phyloP scores from a whole-genome alignment of 208 protist species.

The Leptomonas pyrrhocoris region DNA sequence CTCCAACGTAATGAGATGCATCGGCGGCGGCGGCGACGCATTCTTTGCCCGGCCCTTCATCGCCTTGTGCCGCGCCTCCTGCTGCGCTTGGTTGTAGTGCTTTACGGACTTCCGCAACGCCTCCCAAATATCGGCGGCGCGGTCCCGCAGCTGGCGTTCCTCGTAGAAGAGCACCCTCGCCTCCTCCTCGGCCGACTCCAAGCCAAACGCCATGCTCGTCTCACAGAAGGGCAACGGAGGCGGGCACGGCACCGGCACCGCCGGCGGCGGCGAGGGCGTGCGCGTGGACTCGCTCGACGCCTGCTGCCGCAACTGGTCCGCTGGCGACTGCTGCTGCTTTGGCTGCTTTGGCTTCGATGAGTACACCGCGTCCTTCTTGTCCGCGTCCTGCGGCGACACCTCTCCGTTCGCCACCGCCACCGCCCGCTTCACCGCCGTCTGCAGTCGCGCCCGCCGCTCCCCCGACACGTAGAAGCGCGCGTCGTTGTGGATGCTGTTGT shows the following conservation, averaged over 20 bases:
- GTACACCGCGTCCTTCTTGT: constrained; percentile 2
- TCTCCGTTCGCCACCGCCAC: constrained; percentile 24
- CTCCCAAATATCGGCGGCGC: constrained; percentile 49
- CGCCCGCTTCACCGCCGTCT: constrained; percentile 17
- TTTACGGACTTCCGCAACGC: constrained; percentile 45
- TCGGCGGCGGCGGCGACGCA: constrained; percentile 1
- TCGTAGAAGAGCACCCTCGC: constrained; percentile 33
- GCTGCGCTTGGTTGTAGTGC: constrained; percentile 43
- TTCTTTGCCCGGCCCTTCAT: constrained; percentile 14
- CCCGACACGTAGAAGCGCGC: constrained; percentile 27
- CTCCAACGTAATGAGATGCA: constrained; percentile 22
- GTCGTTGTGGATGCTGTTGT: constrained; percentile 45
- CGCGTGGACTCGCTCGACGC: not conserved
- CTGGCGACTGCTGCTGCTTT: not conserved
- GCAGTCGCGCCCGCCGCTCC: constrained; percentile 12
- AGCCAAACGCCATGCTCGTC: constrained; percentile 36
- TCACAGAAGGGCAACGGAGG: constrained; percentile 14
- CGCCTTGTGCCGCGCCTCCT: constrained; percentile 23
- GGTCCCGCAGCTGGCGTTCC: constrained; percentile 33
- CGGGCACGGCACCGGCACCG: constrained; percentile 6
- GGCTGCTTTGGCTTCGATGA: constrained; percentile 11
- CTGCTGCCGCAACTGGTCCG: not conserved
- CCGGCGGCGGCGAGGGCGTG: constrained; percentile 8
- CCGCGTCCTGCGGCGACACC: not conserved
- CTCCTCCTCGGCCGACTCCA: constrained; percentile 46